Base-by-base conservation (phyloP, 2,329 filamentous ascomycete genomes). In the Aspergillus oerlinghausenensis region DNA sequence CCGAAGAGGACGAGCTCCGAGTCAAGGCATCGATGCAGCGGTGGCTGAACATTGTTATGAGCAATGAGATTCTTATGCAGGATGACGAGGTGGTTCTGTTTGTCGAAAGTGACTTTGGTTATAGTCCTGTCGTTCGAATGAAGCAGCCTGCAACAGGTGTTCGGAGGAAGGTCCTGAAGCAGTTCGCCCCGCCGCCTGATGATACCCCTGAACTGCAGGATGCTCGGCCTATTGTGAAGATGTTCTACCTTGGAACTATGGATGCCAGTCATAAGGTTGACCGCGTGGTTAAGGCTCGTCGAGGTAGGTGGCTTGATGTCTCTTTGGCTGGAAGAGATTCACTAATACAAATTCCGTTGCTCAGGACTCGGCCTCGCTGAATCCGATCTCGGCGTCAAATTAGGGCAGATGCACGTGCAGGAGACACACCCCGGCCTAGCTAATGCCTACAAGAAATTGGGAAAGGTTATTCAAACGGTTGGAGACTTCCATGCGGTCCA, bases 41-140 rank as follows among this genome's bases (percentile, higher is more conserved):
- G 70, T 99, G 94, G 94, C 82, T 99, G 67, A 97, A 96, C 73
- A 89, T 90, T 57, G 88, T 99, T 21, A 96, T 94, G 77, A 85
- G 84, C 67, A 97, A 94, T 65, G 92, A 97, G 38, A 87, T 95
- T 1, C 83, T 99, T 7, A 96, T 96, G 80, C 86, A 89, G 60
- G 94, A 99, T 71, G 93, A 97, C 60, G 94, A 99, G 76, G 93
- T 97, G 86, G 86, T 97, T 4, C 87, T 97, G 58, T 99, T 99
- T 67, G 92, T 99, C n/a, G 94, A 99, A 76, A 96, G 91, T 70
- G 94, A 99, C 73, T 97, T 97, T 73, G 94, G 94, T 43, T 99
- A 99, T 75, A 97, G 92, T 68, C 94, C 94, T 1, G 89, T 97
- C 69, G 88, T 97, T 49, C 88, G 93, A 73, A 91, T 92, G 82